Conservation (phyloP, 2,329 filamentous ascomycete species). For the Paradendryphiella salina region DNA sequence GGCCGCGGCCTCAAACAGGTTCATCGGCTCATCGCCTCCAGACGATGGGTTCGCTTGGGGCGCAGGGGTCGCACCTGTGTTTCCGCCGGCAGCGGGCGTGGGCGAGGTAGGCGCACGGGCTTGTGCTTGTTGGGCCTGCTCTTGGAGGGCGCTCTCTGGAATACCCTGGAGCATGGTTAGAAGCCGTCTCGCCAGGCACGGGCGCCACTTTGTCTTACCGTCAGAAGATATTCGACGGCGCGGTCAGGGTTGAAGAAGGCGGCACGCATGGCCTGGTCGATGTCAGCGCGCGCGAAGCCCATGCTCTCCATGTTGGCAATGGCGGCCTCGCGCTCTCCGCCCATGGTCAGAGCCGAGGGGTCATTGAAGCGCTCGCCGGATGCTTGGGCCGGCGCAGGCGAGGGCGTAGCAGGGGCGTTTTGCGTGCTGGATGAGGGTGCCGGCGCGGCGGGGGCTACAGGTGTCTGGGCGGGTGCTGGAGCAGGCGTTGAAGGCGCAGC, state of each 20-base stretch:
- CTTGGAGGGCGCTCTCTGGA: conserved; percentile 77
- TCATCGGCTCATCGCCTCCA: conserved; percentile 70
- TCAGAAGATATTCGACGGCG: conserved; percentile 93
- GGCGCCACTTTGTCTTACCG: conserved; percentile 57
- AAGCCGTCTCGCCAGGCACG: conserved; percentile 5
- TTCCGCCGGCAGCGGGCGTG: conserved; percentile 46
- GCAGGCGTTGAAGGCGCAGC: conserved; percentile 63
- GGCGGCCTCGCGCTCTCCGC: conserved; percentile 76
- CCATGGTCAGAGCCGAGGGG: conserved; percentile 82
- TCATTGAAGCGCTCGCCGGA: conserved; percentile 61
- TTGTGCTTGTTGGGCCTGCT: conserved; percentile 54
- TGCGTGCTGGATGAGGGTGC: conserved; percentile 52
- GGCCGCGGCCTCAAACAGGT: conserved; percentile 91
- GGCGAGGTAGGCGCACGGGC: conserved; percentile 49
- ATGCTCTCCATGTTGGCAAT: conserved; percentile 95
- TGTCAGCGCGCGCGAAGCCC: conserved; percentile 87
- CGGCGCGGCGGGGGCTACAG: conserved; percentile 61
- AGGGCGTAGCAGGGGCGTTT: conserved; percentile 56
- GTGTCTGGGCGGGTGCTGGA: conserved; percentile 52
- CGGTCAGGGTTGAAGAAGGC: conserved; percentile 97
- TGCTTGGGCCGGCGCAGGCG: conserved; percentile 52
- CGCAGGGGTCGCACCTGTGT: conserved; percentile 10
- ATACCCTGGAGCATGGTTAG: conserved; percentile 68
- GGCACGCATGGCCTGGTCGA: conserved; percentile 91
- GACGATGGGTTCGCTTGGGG: conserved; percentile 51